phyloP scores from a whole-genome alignment of 2,329 filamentous ascomycete genomes.

The Cladophialophora psammophila region DNA sequence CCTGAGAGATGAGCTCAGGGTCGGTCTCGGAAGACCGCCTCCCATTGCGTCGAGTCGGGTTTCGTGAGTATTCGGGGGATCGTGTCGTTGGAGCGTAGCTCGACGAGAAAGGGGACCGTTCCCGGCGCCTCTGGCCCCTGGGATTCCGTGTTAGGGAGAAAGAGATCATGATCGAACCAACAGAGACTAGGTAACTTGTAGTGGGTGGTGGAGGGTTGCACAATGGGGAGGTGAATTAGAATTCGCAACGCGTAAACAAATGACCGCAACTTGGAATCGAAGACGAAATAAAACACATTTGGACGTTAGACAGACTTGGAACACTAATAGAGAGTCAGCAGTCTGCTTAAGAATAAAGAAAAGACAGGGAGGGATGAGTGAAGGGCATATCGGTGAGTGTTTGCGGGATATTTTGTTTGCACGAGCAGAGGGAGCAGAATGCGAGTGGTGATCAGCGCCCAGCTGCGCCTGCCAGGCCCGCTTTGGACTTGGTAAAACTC shows the following conservation, averaged over 20 bases:
- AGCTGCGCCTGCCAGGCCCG: slow-evolving; percentile 1
- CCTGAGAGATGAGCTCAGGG: slow-evolving; percentile 4
- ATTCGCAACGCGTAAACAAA: slow-evolving; percentile 18
- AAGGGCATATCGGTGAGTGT: slow-evolving; percentile 4
- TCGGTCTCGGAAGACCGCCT: slow-evolving; percentile 13
- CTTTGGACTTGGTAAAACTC: background rate
- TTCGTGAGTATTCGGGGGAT: slow-evolving; percentile 31
- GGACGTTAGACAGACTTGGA: background rate
- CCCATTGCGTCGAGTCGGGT: slow-evolving; percentile 26
- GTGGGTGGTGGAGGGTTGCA: background rate
- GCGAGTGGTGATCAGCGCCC: slow-evolving; percentile 4
- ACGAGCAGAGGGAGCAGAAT: background rate
- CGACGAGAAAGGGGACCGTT: slow-evolving; percentile 44
- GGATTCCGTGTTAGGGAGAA: slow-evolving; percentile 28
- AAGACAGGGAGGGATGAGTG: background rate
- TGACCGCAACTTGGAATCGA: background rate
- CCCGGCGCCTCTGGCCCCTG: slow-evolving; percentile 25
- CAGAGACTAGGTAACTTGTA: background rate
- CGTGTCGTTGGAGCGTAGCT: slow-evolving; percentile 38
- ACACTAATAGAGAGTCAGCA: background rate
- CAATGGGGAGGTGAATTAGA: background rate
- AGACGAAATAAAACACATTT: slow-evolving; percentile 1
- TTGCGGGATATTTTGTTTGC: slow-evolving; percentile 7
- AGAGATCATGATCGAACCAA: slow-evolving; percentile 30
- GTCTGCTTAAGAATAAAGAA: background rate